phyloP scores from a whole-genome alignment of 2,329 filamentous ascomycete species.

The Dothistroma septosporum region DNA sequence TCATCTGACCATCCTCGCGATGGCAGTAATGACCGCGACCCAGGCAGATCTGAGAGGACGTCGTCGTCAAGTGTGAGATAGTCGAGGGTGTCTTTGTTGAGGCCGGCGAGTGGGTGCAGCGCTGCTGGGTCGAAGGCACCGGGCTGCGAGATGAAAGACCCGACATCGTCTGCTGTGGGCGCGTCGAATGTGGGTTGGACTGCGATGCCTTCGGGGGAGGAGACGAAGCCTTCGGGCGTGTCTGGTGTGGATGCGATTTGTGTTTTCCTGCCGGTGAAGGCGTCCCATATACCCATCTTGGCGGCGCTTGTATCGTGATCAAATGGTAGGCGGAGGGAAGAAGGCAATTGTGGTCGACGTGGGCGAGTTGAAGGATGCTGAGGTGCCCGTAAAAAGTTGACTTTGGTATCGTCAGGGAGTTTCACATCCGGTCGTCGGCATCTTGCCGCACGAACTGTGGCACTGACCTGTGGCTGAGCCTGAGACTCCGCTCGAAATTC shows the following conservation, averaged over 20 bases:
- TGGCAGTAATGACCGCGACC: slow-evolving; percentile 80
- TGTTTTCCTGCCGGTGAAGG: slow-evolving; percentile 56
- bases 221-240: slow-evolving; percentile 39
- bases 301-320: background rate
- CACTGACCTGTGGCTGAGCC: background rate
- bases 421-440: background rate
- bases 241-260: slow-evolving; percentile 40
- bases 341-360: slow-evolving; percentile 6
- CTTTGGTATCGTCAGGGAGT: background rate
- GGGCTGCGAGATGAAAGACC: slow-evolving; percentile 75
- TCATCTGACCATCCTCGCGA: slow-evolving; percentile 98
- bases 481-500: background rate
- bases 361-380: background rate
- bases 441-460: background rate
- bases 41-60: slow-evolving; percentile 77
- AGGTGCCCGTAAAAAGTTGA: slow-evolving; percentile 1
- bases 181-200: slow-evolving; percentile 47
- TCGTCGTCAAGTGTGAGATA: slow-evolving; percentile 94
- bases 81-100: slow-evolving; percentile 89
- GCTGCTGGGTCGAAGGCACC: slow-evolving; percentile 79
- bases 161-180: slow-evolving; percentile 68
- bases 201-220: slow-evolving; percentile 42
- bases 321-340: background rate
- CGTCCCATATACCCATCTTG: slow-evolving; percentile 57
- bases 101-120: slow-evolving; percentile 86